Percentiles rank a stretch among this genome's conserved stretches.
phyloP scores from a whole-genome alignment of 495 filamentous ascomycete genomes.

The Aspergillus avenaceus region DNA sequence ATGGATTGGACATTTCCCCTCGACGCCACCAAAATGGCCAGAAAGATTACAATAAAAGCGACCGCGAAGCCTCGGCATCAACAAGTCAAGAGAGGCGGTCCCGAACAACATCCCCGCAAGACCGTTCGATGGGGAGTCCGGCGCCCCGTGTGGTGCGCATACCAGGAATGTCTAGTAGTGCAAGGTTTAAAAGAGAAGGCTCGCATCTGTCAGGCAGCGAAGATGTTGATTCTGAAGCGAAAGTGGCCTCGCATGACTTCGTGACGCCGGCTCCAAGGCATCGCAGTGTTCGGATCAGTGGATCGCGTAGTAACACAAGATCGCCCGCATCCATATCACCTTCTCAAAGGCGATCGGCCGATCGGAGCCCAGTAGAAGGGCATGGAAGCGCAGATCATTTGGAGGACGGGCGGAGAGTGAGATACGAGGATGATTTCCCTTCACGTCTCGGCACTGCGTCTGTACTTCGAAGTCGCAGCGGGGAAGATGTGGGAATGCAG shows the following conservation, averaged over 20 bases:
- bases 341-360: conserved; percentile 31
- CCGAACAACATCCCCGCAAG: conserved; percentile 36
- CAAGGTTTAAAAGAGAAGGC: conserved; percentile 32
- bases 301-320: conserved; percentile 33
- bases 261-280: conserved; percentile 64
- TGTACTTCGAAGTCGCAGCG: conserved; percentile 41
- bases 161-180: conserved; percentile 28
- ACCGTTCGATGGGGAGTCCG: conserved; percentile 40
- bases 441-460: conserved; percentile 50
- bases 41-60: conserved; percentile 26
- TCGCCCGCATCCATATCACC: conserved; percentile 41
- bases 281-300: conserved; percentile 59
- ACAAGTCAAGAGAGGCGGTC: conserved; percentile 34
- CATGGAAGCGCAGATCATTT: conserved; percentile 39
- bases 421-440: conserved; percentile 38
- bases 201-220: conserved; percentile 32
- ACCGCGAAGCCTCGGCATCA: conserved; percentile 15
- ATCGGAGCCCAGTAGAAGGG: conserved; percentile 30
- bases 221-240: conserved; percentile 25
- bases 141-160: conserved; percentile 57
- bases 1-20: conserved; percentile 52
- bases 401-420: conserved; percentile 41
- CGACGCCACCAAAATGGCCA: conserved; percentile 39
- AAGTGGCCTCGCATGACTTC: conserved; percentile 41
- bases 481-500: conserved; percentile 56